These are phyloP conservation scores for Beauveria medogensis DNA, from an alignment of 2,329 filamentous ascomycete species.

Conservation along the genomic window DNA sequence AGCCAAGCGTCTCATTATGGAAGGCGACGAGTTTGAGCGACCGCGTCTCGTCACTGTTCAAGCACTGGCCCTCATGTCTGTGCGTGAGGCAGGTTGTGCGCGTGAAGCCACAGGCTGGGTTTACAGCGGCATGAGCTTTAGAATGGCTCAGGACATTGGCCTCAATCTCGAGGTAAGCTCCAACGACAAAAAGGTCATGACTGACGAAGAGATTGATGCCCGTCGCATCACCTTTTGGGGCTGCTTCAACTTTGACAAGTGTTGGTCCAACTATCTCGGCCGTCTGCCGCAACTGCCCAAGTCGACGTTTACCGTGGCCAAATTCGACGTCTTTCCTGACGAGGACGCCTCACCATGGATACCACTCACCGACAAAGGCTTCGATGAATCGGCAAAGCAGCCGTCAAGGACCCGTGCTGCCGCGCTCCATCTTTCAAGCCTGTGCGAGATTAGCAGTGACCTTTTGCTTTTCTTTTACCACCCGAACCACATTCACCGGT, in stretches of 20 bases:
- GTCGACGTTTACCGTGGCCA: constrained; percentile 73
- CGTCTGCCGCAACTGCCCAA: constrained; percentile 79
- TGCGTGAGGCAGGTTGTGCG: constrained; percentile 88
- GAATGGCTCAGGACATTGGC: constrained; percentile 92
- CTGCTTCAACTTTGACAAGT: constrained; percentile 97
- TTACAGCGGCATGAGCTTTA: constrained; percentile 96
- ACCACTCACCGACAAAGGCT: constrained; percentile 79
- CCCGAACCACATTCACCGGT: constrained; percentile 55
- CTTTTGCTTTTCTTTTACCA: constrained; percentile 87
- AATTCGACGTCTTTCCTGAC: constrained; percentile 81
- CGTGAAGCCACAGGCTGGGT: constrained; percentile 96
- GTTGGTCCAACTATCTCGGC: constrained; percentile 95
- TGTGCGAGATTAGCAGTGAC: constrained; percentile 92
- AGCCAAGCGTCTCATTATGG: constrained; percentile 79
- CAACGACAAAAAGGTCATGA: constrained; percentile 52
- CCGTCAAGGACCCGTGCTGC: constrained; percentile 76
- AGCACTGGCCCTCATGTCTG: constrained; percentile 89
- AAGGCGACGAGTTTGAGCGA: constrained; percentile 88
- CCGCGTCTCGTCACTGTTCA: constrained; percentile 85
- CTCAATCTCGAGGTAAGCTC: constrained; percentile 75
- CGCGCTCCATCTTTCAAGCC: constrained; percentile 68
- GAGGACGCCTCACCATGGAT: constrained; percentile 84
- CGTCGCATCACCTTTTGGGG: constrained; percentile 94
- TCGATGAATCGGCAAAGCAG: constrained; percentile 64
- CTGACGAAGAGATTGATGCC: constrained; percentile 81